These are phyloP conservation scores for Lactuca sativa DNA, from an alignment of 129 eudicot genomes.

Conservation along the genomic window DNA sequence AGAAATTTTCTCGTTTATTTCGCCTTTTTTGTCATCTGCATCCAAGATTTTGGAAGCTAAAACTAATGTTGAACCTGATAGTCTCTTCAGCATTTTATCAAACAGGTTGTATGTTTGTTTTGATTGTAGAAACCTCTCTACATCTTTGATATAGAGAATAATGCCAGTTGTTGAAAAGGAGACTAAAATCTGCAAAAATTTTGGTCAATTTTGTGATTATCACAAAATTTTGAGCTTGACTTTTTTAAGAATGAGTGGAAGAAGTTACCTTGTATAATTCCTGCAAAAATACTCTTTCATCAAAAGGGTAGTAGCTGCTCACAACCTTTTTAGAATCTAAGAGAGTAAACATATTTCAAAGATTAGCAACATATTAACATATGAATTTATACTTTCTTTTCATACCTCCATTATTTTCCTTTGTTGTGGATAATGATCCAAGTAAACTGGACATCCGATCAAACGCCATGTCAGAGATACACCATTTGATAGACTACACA, in stretches of 20 bases:
- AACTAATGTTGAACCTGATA: conserved; percentile 71
- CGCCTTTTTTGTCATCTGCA: conserved; percentile 39
- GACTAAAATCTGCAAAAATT: conserved; percentile 59
- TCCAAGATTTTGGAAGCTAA: conserved; percentile 75
- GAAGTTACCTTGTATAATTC: conserved; percentile 75
- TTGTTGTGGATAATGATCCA: conserved; percentile 67
- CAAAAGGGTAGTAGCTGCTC: conserved; percentile 62
- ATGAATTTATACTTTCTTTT: neutral
- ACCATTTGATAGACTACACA: conserved; percentile 54
- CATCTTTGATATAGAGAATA: conserved; percentile 79
- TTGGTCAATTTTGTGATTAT: neutral
- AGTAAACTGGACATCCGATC: conserved; percentile 68
- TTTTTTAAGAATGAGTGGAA: neutral
- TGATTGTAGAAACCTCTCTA: conserved; percentile 75
- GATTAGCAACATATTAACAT: conserved; percentile 25
- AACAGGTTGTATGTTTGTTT: conserved; percentile 59
- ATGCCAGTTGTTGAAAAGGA: conserved; percentile 64
- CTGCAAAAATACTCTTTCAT: conserved; percentile 64
- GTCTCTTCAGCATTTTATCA: conserved; percentile 63
- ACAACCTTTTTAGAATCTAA: conserved; percentile 59
- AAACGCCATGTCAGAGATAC: conserved; percentile 68
- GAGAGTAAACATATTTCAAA: conserved; percentile 15
- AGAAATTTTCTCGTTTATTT: conserved; percentile 55
- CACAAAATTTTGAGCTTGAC: neutral
- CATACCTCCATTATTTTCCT: conserved; percentile 58